These are phyloP conservation scores for Pythium vanterpoolii DNA, from an alignment of 352 stramenopile species.

Conservation along the genomic window DNA sequence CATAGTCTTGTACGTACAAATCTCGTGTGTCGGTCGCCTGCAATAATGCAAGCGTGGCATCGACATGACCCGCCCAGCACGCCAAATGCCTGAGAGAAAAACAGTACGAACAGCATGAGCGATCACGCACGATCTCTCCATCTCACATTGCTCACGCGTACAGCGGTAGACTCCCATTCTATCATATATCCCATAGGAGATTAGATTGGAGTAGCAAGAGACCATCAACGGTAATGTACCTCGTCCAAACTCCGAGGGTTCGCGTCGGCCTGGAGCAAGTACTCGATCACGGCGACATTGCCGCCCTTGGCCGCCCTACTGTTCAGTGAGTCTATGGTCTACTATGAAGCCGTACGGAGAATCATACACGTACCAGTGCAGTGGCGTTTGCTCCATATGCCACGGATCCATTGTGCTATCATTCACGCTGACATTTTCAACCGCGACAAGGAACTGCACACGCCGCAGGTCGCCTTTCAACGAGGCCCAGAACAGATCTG, in stretches of 20 bases:
- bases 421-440: slow-evolving; percentile 43
- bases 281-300: slow-evolving; percentile 41
- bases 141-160: slow-evolving; percentile 14
- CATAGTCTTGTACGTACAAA: slow-evolving; percentile 67
- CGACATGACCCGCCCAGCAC: slow-evolving; percentile 63
- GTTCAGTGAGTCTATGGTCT: not conserved
- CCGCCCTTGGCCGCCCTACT: slow-evolving; percentile 69
- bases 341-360: not conserved
- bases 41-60: slow-evolving; percentile 48
- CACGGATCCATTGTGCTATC: slow-evolving; percentile 62
- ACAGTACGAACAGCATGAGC: too few species aligned
- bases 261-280: slow-evolving; percentile 46
- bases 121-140: not conserved
- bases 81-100: slow-evolving; percentile 42
- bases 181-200: not conserved
- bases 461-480: slow-evolving; percentile 60
- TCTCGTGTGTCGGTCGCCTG: slow-evolving; percentile 47
- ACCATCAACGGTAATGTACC: slow-evolving; percentile 15
- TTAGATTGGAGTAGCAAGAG: not conserved
- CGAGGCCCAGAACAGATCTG: slow-evolving; percentile 65
- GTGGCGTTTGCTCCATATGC: slow-evolving; percentile 66
- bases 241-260: slow-evolving; percentile 52
- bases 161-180: slow-evolving; percentile 72
- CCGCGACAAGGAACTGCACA: slow-evolving; percentile 53
- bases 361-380: slow-evolving; percentile 55